Conservation (phyloP, 73 alveolate species). For the Symbiodinium pilosum region DNA sequence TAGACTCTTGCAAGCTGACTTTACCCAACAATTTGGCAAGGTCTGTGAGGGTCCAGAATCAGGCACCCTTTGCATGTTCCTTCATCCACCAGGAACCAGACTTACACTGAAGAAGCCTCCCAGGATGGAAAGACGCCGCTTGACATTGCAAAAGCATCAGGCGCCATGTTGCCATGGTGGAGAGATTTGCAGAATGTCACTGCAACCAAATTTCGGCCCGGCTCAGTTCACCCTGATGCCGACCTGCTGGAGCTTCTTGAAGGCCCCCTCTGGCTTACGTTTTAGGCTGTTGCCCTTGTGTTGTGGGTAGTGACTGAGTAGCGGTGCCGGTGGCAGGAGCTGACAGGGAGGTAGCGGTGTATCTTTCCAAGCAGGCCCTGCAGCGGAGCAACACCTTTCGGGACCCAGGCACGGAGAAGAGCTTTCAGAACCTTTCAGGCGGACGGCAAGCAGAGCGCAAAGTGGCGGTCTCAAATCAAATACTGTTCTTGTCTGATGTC, state of each 20-base stretch:
- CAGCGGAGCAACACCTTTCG: too few relatives aligned
- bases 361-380: background rate
- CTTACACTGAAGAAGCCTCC: background rate
- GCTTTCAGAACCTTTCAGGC: background rate
- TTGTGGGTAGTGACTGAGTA: too few relatives aligned
- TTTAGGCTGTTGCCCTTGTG: too few relatives aligned
- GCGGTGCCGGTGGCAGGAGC: too few relatives aligned
- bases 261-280: background rate
- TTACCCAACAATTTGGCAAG: background rate
- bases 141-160: constrained; percentile 26
- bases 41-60: constrained; percentile 48
- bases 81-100: background rate
- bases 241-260: constrained; percentile 48
- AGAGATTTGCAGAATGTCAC: background rate
- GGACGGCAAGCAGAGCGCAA: background rate
- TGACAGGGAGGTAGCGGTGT: background rate
- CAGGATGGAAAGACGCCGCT: constrained; percentile 67
- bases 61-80: background rate
- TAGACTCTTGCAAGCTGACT: background rate
- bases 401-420: too few relatives aligned
- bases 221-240: background rate
- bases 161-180: too few relatives aligned
- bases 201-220: background rate
- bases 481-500: background rate
- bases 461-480: background rate